phyloP scores from a whole-genome alignment of 1,284 basidiomycete genomes.

The Meira nashicola region DNA sequence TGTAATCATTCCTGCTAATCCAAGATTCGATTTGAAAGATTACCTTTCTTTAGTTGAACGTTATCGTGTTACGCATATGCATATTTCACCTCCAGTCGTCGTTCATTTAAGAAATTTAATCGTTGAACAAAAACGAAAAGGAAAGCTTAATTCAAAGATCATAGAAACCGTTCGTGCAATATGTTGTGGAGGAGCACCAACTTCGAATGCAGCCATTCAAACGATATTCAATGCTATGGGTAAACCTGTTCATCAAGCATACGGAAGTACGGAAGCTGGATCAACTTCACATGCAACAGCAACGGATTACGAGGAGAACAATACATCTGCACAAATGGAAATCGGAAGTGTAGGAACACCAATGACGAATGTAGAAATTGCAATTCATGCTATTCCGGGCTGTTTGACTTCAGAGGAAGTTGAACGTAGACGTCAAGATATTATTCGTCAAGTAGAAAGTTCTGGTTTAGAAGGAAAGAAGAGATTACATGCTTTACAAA shows the following conservation, averaged over 20 bases:
- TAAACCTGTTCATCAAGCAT: conserved; percentile 49
- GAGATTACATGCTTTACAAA: conserved; percentile 21
- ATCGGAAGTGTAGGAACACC: conserved; percentile 29
- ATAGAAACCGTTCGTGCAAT: conserved; percentile 50
- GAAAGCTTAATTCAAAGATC: conserved; percentile 36
- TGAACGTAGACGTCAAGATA: conserved; percentile 11
- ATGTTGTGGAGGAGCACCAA: conserved; percentile 54
- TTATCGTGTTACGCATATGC: conserved; percentile 51
- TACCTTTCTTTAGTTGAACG: conserved; percentile 51
- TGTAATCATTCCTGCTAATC: conserved; percentile 39
- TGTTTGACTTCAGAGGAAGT: conserved; percentile 21
- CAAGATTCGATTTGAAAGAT: conserved; percentile 49
- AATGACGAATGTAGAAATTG: conserved; percentile 19
- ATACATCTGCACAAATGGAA: conserved; percentile 17
- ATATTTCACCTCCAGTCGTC: conserved; percentile 55
- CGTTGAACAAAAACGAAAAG: conserved; percentile 17
- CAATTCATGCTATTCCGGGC: conserved; percentile 23
- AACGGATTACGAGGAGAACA: neutral
- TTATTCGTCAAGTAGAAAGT: neutral
- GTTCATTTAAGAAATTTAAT: conserved; percentile 51
- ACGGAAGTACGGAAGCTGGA: conserved; percentile 35
- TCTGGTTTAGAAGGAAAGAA: neutral
- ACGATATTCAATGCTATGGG: conserved; percentile 51
- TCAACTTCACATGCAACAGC: conserved; percentile 23
- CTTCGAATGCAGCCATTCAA: conserved; percentile 49